A percentile compares a stretch with the other conserved stretches of the same genome.
These are phyloP conservation scores for Fomitopsis palustris DNA, from an alignment of 1,284 basidiomycete genomes.

Conservation along the genomic window DNA sequence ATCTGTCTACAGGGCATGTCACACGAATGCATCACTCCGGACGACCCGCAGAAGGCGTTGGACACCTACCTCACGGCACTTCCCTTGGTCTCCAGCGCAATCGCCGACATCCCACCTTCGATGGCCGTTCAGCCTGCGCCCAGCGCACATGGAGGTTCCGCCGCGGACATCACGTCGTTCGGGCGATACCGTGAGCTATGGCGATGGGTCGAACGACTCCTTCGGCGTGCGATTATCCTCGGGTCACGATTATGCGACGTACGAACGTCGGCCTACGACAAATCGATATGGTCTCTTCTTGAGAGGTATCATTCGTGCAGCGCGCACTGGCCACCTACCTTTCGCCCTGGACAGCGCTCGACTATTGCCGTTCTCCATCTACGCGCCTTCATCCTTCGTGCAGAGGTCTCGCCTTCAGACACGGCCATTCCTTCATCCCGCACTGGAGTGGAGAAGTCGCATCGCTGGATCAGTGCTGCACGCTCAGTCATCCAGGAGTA, in stretches of 20 bases:
- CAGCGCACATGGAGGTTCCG: conserved; percentile 25
- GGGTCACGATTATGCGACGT: conserved; percentile 45
- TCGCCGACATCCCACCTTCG: conserved; percentile 45
- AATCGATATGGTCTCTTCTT: conserved; percentile 54
- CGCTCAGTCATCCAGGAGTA: conserved; percentile 68
- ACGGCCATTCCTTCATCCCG: conserved; percentile 5
- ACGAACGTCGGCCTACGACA: conserved; percentile 29
- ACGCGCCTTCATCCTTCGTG: conserved; percentile 60
- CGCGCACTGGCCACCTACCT: conserved; percentile 70
- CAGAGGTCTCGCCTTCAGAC: conserved; percentile 26
- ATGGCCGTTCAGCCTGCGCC: conserved; percentile 29
- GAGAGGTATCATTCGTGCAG: conserved; percentile 61
- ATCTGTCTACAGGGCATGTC: conserved; percentile 68
- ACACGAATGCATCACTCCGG: conserved; percentile 45
- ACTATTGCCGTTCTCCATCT: conserved; percentile 69
- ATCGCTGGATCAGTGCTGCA: conserved; percentile 62
- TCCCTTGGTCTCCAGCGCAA: conserved; percentile 48
- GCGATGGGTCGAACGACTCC: conserved; percentile 72
- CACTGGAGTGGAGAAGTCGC: conserved; percentile 30
- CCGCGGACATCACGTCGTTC: conserved; percentile 48
- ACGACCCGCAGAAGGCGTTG: conserved; percentile 45
- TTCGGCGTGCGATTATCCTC: conserved; percentile 66
- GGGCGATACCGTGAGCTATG: conserved; percentile 67
- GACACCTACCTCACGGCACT: conserved; percentile 50
- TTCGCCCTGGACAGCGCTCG: conserved; percentile 71